These are phyloP conservation scores for Lodderomyces margitis DNA, from an alignment of 1,139 yeast species.

Conservation along the genomic window DNA sequence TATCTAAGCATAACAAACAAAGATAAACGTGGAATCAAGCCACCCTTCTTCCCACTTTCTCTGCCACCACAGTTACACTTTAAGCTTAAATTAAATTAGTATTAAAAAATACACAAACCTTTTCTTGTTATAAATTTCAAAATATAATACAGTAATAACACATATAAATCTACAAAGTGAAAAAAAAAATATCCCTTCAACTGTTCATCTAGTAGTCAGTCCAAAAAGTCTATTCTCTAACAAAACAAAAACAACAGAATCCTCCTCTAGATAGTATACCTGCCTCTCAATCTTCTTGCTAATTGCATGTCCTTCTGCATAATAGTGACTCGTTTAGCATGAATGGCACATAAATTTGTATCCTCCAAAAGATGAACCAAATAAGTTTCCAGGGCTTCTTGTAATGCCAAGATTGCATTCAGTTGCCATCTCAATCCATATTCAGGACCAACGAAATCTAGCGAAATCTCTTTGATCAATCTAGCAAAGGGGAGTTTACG, in stretches of 20 bases:
- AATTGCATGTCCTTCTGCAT: constrained; percentile 92
- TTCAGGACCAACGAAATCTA: constrained; percentile 57
- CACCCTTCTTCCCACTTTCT: not conserved
- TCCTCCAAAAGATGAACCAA: constrained; percentile 84
- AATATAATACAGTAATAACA: not conserved
- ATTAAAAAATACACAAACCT: not conserved
- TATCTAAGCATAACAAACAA: not conserved
- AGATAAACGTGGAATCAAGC: not conserved
- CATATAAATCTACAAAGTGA: not conserved
- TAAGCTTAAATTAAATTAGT: not conserved
- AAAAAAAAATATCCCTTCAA: not conserved
- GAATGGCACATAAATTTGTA: constrained; percentile 86
- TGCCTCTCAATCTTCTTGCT: constrained; percentile 84
- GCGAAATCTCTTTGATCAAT: constrained; percentile 77
- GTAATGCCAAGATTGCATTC: constrained; percentile 82
- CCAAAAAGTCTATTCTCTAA: not conserved
- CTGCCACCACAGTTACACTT: not conserved
- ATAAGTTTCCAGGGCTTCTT: constrained; percentile 92
- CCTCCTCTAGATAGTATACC: constrained; percentile 1
- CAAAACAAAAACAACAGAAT: not conserved
- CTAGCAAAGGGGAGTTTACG: constrained; percentile 92
- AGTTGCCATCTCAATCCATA: constrained; percentile 84
- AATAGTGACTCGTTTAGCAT: constrained; percentile 90
- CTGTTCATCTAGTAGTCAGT: not conserved
- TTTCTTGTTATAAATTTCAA: not conserved